Evolutionary conservation across 495 filamentous ascomycete species (phyloP).

Genomic region (Glonium stellatum): DNA sequence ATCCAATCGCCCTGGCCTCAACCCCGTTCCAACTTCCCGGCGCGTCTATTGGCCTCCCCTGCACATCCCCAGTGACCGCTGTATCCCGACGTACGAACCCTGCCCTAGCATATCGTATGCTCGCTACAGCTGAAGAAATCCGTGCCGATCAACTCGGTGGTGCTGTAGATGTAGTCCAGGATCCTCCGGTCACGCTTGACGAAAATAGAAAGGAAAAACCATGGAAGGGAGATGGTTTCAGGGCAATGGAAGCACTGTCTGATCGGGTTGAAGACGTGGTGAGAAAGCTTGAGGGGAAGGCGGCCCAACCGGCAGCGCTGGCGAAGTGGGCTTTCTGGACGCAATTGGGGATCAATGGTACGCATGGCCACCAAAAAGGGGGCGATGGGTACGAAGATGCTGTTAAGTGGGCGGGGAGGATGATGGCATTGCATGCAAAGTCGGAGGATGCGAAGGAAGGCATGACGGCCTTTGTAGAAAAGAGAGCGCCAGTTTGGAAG

Average conservation of each 20-base stretch:
- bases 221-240: neutral
- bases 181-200: neutral
- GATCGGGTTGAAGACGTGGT: constrained; percentile 2
- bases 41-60: constrained; percentile 10
- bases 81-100: constrained; percentile 6
- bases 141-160: constrained; percentile 13
- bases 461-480: constrained; percentile 6
- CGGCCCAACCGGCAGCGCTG: constrained; percentile 8
- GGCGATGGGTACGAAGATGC: constrained; percentile 18
- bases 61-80: constrained; percentile 9
- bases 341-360: constrained; percentile 4
- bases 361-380: neutral
- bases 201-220: neutral
- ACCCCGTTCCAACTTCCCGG: constrained; percentile 11
- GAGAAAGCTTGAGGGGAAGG: neutral
- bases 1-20: constrained; percentile 8
- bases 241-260: neutral
- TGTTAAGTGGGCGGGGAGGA: constrained; percentile 8
- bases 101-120: constrained; percentile 12
- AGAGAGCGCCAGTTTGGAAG: constrained; percentile 14
- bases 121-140: constrained; percentile 6
- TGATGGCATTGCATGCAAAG: constrained; percentile 12
- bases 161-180: constrained; percentile 9
- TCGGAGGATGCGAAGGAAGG: constrained; percentile 11
- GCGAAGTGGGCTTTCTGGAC: constrained; percentile 19